Conservation (phyloP, 306 rosid genomes). For the Medicago arabica region DNA sequence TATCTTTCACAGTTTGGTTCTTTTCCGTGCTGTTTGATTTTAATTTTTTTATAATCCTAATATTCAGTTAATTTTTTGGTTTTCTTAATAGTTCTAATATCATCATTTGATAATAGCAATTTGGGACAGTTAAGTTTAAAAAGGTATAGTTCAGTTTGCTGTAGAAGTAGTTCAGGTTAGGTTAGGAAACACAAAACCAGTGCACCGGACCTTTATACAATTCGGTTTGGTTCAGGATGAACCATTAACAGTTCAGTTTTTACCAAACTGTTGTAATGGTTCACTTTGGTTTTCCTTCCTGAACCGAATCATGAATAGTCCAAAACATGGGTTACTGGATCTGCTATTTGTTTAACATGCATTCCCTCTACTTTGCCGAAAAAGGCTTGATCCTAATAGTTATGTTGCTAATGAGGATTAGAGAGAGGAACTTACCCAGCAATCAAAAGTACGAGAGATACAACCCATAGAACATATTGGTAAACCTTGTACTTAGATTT, state of each 20-base stretch:
- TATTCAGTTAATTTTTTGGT: background rate
- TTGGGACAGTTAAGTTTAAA: background rate
- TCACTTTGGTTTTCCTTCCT: background rate
- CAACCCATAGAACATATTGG: conserved; percentile 73
- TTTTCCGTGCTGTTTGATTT: background rate
- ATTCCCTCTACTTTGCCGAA: background rate
- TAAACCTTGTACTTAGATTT: conserved; percentile 72
- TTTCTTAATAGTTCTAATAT: background rate
- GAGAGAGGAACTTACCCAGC: conserved; percentile 60
- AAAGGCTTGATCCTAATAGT: background rate
- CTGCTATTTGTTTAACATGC: no score
- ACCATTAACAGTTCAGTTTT: background rate
- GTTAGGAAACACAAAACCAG: background rate
- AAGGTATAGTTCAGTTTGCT: background rate
- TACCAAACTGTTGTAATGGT: background rate
- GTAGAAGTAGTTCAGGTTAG: background rate
- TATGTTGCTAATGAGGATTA: background rate
- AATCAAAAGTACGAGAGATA: conserved; percentile 59
- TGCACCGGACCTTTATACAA: background rate
- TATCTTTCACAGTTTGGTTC: background rate
- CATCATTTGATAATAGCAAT: background rate
- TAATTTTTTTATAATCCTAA: background rate
- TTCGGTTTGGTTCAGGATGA: background rate
- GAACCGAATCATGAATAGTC: background rate
- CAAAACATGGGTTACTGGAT: background rate